Base-by-base conservation (phyloP, 257 asterid genomes). In the Gynochthodes officinalis region DNA sequence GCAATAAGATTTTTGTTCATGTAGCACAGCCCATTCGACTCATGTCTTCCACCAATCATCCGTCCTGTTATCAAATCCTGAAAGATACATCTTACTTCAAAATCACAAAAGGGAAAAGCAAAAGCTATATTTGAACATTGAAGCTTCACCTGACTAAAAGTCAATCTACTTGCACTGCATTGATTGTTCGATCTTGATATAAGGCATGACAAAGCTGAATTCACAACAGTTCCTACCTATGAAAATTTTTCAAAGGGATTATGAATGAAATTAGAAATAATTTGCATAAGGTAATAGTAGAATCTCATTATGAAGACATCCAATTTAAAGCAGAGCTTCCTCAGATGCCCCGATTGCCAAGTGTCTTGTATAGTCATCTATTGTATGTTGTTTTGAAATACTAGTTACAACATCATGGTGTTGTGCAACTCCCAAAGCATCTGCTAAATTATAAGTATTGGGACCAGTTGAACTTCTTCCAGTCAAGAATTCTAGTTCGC, bases 321-420 rank as follows among this genome's bases (percentile, higher is more conserved):
- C 5, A 0, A 48, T 28, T 14, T 16, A 11, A 50, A 67, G 40
- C 66, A 33, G 32, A 12, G 27, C 64, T 42, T 88, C 98, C 96
- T 87, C 88, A 27, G 89, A 75, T 33, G 88, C 80, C 69, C 98
- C 98, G 77, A 92, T 87, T 43, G 96, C 91, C 74, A 92, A 78
- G 63, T 96, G 94, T 78, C 90, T 92, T 60, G 92, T 88, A 78
- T 90, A 92, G 86, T 92, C 98, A 25, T 92, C 62, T n/a, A 96
- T 90, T 37, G 97, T 87, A 70, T 92, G 98, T 79, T 88, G 96
- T 79, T 81, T 87, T 64, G 98, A 94, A 69, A 96, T 90, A 71
- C 98, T 96, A 48, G 79, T 79, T 66, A 86, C 76, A 71, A 96
- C 98, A 79, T 92, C 98, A 67, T 92, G 98, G 81, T 92, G 98